Percentiles rank a stretch among this genome's conserved stretches.
phyloP scores from a whole-genome alignment of 441 rosid species.

The Pelargonium australe region DNA sequence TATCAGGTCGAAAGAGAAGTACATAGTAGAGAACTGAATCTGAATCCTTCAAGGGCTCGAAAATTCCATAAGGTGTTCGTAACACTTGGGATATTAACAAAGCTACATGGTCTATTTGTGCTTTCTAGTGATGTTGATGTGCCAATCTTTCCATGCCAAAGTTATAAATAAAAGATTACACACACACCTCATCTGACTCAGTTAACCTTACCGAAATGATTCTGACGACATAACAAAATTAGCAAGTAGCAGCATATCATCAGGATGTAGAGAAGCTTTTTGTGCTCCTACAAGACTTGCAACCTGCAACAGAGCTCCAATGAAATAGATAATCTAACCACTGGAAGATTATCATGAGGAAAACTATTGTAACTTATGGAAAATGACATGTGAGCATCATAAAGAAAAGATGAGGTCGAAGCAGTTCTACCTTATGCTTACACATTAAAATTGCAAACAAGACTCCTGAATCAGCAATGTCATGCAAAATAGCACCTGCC shows the following conservation, averaged over 20 bases:
- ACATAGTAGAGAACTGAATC: too few relatives aligned
- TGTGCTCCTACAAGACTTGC: constrained; percentile 94
- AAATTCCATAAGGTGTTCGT: too few relatives aligned
- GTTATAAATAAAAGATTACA: neutral
- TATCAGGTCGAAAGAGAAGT: neutral
- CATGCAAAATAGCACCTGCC: constrained; percentile 89
- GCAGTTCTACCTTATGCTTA: constrained; percentile 62
- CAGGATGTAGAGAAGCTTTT: constrained; percentile 93
- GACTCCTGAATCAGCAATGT: constrained; percentile 86
- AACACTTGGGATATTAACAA: too few relatives aligned
- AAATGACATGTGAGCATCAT: neutral
- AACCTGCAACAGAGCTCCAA: constrained; percentile 39
- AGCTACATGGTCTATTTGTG: too few relatives aligned
- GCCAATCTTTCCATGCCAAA: too few relatives aligned
- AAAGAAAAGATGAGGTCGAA: neutral
- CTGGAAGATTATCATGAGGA: constrained; percentile 5
- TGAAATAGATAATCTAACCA: constrained; percentile 18
- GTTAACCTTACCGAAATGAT: constrained; percentile 73
- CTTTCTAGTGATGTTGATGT: too few relatives aligned
- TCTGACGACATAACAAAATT: constrained; percentile 88
- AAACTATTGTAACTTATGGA: neutral
- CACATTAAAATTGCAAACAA: constrained; percentile 90
- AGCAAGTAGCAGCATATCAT: constrained; percentile 86
- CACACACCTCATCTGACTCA: too few relatives aligned
- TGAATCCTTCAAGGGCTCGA: too few relatives aligned